A percentile compares a stretch with the other conserved stretches of the same genome.
phyloP scores from a whole-genome alignment of 257 asterid genomes.

The Gynochthodes officinalis region DNA sequence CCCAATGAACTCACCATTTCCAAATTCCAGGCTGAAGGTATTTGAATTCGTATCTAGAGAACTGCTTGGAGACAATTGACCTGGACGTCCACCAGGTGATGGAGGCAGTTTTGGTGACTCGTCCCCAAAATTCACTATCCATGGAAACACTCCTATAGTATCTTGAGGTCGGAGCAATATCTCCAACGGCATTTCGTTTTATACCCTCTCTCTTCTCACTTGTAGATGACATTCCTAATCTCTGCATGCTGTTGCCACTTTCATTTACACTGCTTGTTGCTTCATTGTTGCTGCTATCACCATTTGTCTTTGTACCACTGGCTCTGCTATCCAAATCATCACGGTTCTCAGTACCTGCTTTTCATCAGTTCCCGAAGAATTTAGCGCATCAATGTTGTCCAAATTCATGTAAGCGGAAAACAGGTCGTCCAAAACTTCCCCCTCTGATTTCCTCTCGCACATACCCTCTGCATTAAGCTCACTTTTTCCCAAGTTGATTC shows the following conservation, averaged over 20 bases:
- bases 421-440: slow-evolving; percentile 55
- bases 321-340: slow-evolving; percentile 83
- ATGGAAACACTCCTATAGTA: slow-evolving; percentile 84
- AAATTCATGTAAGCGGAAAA: slow-evolving; percentile 56
- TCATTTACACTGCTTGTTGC: slow-evolving; percentile 64
- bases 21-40: slow-evolving; percentile 52
- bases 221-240: slow-evolving; percentile 23
- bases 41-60: slow-evolving; percentile 46
- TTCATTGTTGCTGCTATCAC: slow-evolving; percentile 61
- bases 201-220: slow-evolving; percentile 59
- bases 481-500: slow-evolving; percentile 62
- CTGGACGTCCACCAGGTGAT: slow-evolving; percentile 57
- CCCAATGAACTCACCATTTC: slow-evolving; percentile 63
- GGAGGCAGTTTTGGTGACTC: slow-evolving; percentile 74
- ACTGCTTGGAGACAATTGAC: slow-evolving; percentile 46
- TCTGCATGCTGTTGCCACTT: slow-evolving; percentile 46
- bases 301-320: slow-evolving; percentile 54
- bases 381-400: slow-evolving; percentile 56
- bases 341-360: slow-evolving; percentile 64
- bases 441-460: slow-evolving; percentile 65
- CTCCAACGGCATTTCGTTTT: slow-evolving; percentile 70
- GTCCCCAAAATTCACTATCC: slow-evolving; percentile 74
- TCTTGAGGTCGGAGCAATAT: slow-evolving; percentile 68
- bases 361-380: slow-evolving; percentile 73
- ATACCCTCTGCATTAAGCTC: slow-evolving; percentile 60